Evolutionary conservation across 495 filamentous ascomycete species (phyloP), one percentile per base, ranked within the genome.

Genomic region (Trichoderma reesei): DNA sequence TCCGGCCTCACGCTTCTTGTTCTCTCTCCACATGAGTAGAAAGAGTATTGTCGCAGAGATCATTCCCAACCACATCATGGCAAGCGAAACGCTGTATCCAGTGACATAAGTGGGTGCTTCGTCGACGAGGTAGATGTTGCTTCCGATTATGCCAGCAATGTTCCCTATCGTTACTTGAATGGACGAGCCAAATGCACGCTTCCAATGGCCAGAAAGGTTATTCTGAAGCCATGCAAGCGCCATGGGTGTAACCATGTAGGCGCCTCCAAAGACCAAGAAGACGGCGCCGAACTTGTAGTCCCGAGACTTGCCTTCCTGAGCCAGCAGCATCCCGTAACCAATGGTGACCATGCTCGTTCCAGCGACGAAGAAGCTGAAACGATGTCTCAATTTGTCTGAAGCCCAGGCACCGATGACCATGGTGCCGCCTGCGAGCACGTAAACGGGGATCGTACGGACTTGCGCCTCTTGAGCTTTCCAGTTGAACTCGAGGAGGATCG

Each of bases 241-340:
- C 60, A 86, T 80, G 0, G 83, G 83, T 13, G 81, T 80, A 11
- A 79, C 77, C 3, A 84, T 85, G 68, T 85, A 88, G 63, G 87
- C 84, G 9, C 86, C 86, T 1, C 78, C 78, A 0, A 81, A 79
- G 18, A 82, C 81, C 41, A 86, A 77, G 62, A 86, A 82, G 9
- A 80, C 85, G 18, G 83, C 84, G 1, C 81, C 69, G 66, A 86
- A 87, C 41, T 78, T 80, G 3, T 84, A 80, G 5, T 80, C 79
- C 7, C 82, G 72, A 13, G 34, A 37, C 36, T 71, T 69, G 13
- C 73, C 70, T 13, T 73, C 71, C 9, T 75, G 73, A 1, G 78
- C 69, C 0, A 88, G 73, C 2, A 86, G 74, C 37, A 86, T 78
- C 48, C 85, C 82, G 64, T 85, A 85, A 0, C 83, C 83, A 46